Evolutionary conservation across 345 rosid species (phyloP), one percentile per base, ranked within the genome.

Genomic region (Eucalyptus fibrosa): DNA sequence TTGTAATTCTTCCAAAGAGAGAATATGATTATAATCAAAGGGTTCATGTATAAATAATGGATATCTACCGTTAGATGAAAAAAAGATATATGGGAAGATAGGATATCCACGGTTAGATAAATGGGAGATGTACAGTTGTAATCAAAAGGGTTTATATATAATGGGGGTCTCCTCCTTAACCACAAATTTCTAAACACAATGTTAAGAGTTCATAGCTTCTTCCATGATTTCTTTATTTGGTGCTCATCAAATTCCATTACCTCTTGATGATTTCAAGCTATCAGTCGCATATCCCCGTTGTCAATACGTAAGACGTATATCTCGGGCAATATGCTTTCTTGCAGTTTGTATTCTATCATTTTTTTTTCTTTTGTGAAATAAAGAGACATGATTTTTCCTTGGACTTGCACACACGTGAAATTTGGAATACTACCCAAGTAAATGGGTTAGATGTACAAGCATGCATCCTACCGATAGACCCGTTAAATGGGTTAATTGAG

Each of bases 401-500:
- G 30, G 16, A 56, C 62, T 60, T 3, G 2, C 16, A 60, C 67
- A 26, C 8, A 28, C 67, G 7, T 60, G 32, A 4, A 30, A 60
- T 60, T 60, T 60, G 67, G 32, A 60, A 60, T 60, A 60, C n/a
- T 60, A 28, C 16, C 67, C 32, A 6, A 60, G 4, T 12, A 60
- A 60, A 60, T 62, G 34, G 69, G 1, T 28, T 0, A 28, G 17
- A 13, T 62, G 32, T 28, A 30, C 7, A 62, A 0, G 4, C 69
- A 60, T 26, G 17, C 8, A 60, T 62, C 2, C 62, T 9, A 23
- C 3, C 0, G 0, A 5, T 23, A 56, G 30, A 56, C 30, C 30
- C 1, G 0, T 56, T 1, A 56, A 56, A 56, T 4, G 13, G 1
- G 62, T 56, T 56, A 24, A 2, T 56, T 24, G 0, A 24, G 12